Evolutionary conservation across 129 eudicot genomes (phyloP).

Genomic region (Artemisia annua): DNA sequence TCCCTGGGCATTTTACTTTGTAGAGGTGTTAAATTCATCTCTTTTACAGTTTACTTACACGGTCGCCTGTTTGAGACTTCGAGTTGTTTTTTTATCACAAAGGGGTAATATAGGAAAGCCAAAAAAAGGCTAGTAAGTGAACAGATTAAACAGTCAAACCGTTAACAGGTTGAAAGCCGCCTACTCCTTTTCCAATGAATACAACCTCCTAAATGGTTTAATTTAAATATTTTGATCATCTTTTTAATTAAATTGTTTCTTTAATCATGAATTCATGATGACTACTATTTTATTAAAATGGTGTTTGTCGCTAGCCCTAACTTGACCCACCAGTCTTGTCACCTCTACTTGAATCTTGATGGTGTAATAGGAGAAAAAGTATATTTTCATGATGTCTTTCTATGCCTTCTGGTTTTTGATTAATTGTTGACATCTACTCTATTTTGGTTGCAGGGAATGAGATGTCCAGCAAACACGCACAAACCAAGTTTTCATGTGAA

Average conservation of each 20-base stretch:
- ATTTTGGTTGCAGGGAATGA: constrained; percentile 75
- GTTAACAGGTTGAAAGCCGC: too few relatives aligned
- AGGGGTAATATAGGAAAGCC: too few relatives aligned
- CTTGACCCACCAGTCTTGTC: background rate
- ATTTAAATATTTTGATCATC: background rate
- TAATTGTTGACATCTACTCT: background rate
- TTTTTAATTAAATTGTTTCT: background rate
- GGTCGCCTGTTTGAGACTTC: too few relatives aligned
- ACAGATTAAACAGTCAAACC: too few relatives aligned
- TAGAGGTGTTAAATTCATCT: background rate
- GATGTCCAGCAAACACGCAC: constrained; percentile 89
- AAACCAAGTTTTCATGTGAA: constrained; percentile 94
- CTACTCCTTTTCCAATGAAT: background rate
- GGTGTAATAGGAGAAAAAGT: too few relatives aligned
- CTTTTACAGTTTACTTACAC: too few relatives aligned
- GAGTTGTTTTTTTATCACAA: too few relatives aligned
- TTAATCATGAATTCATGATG: too few relatives aligned
- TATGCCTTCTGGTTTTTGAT: background rate
- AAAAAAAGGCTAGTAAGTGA: too few relatives aligned
- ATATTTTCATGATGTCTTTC: too few relatives aligned
- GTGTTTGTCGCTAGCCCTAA: background rate
- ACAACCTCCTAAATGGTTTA: background rate
- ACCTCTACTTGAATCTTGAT: background rate
- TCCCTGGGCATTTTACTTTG: background rate
- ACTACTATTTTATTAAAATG: background rate